These are phyloP conservation scores for Hericium coralloides DNA, from an alignment of 768 basidiomycete species.

Conservation along the genomic window DNA sequence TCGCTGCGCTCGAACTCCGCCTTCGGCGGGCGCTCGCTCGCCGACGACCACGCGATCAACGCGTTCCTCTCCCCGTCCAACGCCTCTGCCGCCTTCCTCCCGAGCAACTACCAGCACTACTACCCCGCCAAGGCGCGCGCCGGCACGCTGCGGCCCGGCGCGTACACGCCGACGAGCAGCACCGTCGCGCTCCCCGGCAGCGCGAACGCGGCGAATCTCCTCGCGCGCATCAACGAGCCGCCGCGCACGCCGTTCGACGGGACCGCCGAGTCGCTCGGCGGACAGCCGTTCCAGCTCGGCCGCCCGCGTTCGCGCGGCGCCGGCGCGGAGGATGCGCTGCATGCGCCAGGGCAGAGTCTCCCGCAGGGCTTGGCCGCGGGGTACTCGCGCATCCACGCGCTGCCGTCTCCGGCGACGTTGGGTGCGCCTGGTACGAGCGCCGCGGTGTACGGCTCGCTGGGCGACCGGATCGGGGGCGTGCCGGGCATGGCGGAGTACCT, in stretches of 20 bases:
- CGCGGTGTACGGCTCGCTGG: conserved; percentile 15
- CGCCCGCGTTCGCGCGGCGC: conserved; percentile 21
- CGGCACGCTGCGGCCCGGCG: conserved; percentile 15
- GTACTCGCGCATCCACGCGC: conserved; percentile 81
- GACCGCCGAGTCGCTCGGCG: conserved; percentile 26
- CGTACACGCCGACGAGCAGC: conserved; percentile 4
- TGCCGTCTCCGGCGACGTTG: conserved; percentile 28
- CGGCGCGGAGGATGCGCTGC: conserved; percentile 44
- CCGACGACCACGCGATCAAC: conserved; percentile 26
- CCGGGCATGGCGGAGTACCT: conserved; percentile 17
- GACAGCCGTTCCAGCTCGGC: conserved; percentile 31
- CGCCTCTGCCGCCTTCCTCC: conserved; percentile 76
- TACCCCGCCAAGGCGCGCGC: conserved; percentile 34
- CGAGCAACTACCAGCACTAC: conserved; percentile 60
- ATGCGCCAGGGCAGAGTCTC: conserved; percentile 85
- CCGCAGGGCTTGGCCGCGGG: conserved; percentile 91
- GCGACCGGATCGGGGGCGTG: conserved; percentile 21
- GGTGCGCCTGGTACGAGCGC: conserved; percentile 18
- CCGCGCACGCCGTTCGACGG: conserved; percentile 16
- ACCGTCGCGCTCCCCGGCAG: conserved; percentile 22
- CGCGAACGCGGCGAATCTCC: conserved; percentile 19
- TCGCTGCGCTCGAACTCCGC: conserved; percentile 41
- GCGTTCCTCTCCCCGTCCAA: conserved; percentile 59
- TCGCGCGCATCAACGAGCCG: conserved; percentile 14
- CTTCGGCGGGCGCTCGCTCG: conserved; percentile 26